Evolutionary conservation across 176 grass and related monocot genomes (phyloP).

Genomic region (Ensete ventricosum): DNA sequence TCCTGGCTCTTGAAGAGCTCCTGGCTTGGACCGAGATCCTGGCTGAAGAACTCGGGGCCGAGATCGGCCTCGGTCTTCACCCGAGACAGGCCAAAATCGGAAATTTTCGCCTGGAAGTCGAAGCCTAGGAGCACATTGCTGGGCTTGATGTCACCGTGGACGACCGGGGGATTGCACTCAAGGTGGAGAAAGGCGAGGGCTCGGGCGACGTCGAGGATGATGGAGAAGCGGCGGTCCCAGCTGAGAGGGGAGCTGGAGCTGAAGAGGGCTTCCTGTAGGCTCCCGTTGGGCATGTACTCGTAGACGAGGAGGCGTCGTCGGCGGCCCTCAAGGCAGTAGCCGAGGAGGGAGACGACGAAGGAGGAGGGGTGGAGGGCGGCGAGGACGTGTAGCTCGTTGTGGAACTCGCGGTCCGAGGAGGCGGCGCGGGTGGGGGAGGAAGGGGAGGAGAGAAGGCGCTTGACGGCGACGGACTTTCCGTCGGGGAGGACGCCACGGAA

Average conservation of each 20-base stretch:
- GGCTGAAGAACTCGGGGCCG: slow-evolving; percentile 58
- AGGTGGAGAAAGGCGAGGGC: slow-evolving; percentile 66
- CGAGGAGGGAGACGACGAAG: slow-evolving; percentile 43
- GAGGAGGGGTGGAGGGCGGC: slow-evolving; percentile 40
- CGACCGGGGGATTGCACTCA: slow-evolving; percentile 58
- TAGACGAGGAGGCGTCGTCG: slow-evolving; percentile 45
- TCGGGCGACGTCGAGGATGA: slow-evolving; percentile 44
- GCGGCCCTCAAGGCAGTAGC: slow-evolving; percentile 33
- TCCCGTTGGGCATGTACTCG: slow-evolving; percentile 57
- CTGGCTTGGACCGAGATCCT: slow-evolving; percentile 58
- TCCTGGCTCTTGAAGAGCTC: slow-evolving; percentile 25
- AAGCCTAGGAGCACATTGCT: slow-evolving; percentile 71
- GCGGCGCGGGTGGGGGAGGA: slow-evolving; percentile 27
- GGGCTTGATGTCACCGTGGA: slow-evolving; percentile 90
- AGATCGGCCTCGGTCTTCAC: slow-evolving; percentile 42
- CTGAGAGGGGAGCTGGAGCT: slow-evolving; percentile 8
- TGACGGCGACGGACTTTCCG: slow-evolving; percentile 25
- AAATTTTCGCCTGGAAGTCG: slow-evolving; percentile 61
- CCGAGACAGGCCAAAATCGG: slow-evolving; percentile 76
- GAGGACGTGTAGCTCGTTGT: slow-evolving; percentile 50
- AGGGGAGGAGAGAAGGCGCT: slow-evolving; percentile 15
- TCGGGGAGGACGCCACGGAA: slow-evolving; percentile 49
- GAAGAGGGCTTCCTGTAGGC: slow-evolving; percentile 52
- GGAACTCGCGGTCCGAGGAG: slow-evolving; percentile 18
- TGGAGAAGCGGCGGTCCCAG: slow-evolving; percentile 40